These are phyloP conservation scores for Rhazya stricta DNA, from an alignment of 257 asterid genomes.

Conservation along the genomic window DNA sequence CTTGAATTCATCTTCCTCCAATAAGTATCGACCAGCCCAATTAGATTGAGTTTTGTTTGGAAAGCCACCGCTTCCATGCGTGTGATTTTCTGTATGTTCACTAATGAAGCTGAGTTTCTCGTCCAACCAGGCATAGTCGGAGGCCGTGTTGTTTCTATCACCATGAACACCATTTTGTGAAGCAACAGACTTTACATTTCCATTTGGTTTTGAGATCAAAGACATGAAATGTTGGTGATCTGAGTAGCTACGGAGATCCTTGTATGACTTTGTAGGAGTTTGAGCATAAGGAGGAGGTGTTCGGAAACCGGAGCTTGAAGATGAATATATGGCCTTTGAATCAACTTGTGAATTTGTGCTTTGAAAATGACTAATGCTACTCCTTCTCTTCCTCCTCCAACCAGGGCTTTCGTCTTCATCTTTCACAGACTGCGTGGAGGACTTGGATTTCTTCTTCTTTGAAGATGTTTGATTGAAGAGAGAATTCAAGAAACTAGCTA, in stretches of 20 bases:
- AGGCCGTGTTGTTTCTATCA: slow-evolving; percentile 11
- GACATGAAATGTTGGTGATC: slow-evolving; percentile 26
- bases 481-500: slow-evolving; percentile 70
- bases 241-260: slow-evolving; percentile 27
- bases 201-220: slow-evolving; percentile 9
- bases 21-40: slow-evolving; percentile 24
- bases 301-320: slow-evolving; percentile 38
- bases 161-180: slow-evolving; percentile 9
- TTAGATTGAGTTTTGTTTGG: slow-evolving; percentile 20
- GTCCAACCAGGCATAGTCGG: slow-evolving; percentile 26
- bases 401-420: slow-evolving; percentile 49
- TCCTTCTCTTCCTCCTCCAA: slow-evolving; percentile 62
- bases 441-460: slow-evolving; percentile 52
- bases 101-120: slow-evolving; percentile 23
- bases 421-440: slow-evolving; percentile 20
- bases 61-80: slow-evolving; percentile 19
- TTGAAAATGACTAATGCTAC: slow-evolving; percentile 68
- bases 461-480: slow-evolving; percentile 54
- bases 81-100: slow-evolving; percentile 12
- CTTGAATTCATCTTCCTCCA: slow-evolving; percentile 27
- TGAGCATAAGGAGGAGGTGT: slow-evolving; percentile 42
- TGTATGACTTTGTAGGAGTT: slow-evolving; percentile 47
- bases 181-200: slow-evolving; percentile 7
- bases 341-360: slow-evolving; percentile 11
- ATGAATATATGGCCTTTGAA: slow-evolving; percentile 27